A percentile compares a stretch with the other conserved stretches of the same genome.
Evolutionary conservation across 1,139 yeast species (phyloP).

Genomic region (Protomyces inundatus): DNA sequence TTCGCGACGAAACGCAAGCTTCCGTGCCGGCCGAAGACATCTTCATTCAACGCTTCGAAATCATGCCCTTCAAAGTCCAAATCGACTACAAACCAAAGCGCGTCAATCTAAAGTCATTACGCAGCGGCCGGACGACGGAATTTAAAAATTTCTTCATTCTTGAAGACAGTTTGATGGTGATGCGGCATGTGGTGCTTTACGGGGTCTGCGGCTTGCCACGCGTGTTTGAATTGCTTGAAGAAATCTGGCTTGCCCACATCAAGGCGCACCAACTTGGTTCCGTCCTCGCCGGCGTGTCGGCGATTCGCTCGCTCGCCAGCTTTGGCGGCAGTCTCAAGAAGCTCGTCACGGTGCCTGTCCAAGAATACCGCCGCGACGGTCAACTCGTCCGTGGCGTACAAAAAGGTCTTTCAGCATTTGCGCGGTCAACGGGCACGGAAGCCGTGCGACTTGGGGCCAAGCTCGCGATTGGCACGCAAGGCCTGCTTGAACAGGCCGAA

Average conservation of each 20-base stretch:
- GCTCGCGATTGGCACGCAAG: constrained; percentile 84
- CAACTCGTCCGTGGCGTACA: constrained; percentile 64
- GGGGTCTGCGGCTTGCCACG: constrained; percentile 72
- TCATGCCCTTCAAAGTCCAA: constrained; percentile 58
- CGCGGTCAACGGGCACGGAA: constrained; percentile 76
- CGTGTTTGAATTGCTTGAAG: constrained; percentile 53
- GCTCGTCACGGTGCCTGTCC: constrained; percentile 64
- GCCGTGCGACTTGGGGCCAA: constrained; percentile 76
- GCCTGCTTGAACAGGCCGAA: constrained; percentile 73
- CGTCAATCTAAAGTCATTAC: constrained; percentile 72
- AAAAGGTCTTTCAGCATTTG: constrained; percentile 71
- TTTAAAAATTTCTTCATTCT: constrained; percentile 80
- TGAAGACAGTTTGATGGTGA: constrained; percentile 71
- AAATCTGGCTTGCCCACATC: constrained; percentile 82
- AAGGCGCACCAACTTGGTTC: constrained; percentile 71
- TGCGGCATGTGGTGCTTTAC: constrained; percentile 58
- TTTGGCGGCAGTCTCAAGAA: constrained; percentile 75
- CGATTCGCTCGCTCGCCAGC: constrained; percentile 69
- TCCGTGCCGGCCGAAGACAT: constrained; percentile 30
- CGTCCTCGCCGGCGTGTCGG: constrained; percentile 75
- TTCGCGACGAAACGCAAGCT: constrained; percentile 45
- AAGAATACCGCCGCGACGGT: constrained; percentile 70
- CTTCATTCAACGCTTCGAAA: constrained; percentile 53
- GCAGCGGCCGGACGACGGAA: constrained; percentile 81
- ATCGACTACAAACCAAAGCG: constrained; percentile 91